Evolutionary conservation across 2,329 filamentous ascomycete genomes (phyloP).

Genomic region (Claviceps spartinae): DNA sequence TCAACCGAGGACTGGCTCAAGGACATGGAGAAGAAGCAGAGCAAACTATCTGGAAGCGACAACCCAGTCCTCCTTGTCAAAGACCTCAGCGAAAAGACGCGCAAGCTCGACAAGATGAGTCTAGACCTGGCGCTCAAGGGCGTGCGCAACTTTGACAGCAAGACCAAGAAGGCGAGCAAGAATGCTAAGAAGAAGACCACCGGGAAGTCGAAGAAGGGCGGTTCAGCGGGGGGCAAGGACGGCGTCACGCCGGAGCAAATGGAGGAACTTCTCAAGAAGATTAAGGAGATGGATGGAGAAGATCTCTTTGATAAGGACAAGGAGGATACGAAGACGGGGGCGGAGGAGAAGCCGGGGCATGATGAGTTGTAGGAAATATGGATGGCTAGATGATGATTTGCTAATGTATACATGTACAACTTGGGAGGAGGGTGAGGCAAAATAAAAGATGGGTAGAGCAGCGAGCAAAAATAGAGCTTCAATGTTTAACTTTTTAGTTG

Average conservation of each 20-base stretch:
- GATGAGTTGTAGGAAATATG: slow-evolving; percentile 21
- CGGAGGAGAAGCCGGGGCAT: slow-evolving; percentile 13
- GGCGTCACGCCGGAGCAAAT: slow-evolving; percentile 22
- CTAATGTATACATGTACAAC: background rate
- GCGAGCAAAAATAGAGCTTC: slow-evolving; percentile 3
- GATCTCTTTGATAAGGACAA: slow-evolving; percentile 14
- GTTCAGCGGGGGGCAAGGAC: slow-evolving; percentile 26
- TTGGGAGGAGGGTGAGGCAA: background rate
- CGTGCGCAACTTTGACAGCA: slow-evolving; percentile 34
- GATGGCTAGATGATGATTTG: background rate
- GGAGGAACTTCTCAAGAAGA: slow-evolving; percentile 29
- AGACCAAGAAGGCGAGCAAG: slow-evolving; percentile 25
- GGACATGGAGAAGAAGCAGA: slow-evolving; percentile 56
- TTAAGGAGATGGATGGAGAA: slow-evolving; percentile 18
- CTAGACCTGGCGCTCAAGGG: slow-evolving; percentile 59
- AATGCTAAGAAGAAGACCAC: slow-evolving; percentile 22
- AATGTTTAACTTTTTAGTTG: background rate
- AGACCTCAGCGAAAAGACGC: slow-evolving; percentile 56
- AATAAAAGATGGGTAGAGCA: background rate
- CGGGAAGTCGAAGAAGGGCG: slow-evolving; percentile 22
- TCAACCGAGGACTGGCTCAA: slow-evolving; percentile 61
- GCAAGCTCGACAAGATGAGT: slow-evolving; percentile 57
- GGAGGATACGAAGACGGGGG: slow-evolving; percentile 7
- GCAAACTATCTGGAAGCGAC: slow-evolving; percentile 52
- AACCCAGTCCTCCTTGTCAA: slow-evolving; percentile 62